Conservation (phyloP, 2,329 filamentous ascomycete genomes). For the Rhinocladiella mackenziei region DNA sequence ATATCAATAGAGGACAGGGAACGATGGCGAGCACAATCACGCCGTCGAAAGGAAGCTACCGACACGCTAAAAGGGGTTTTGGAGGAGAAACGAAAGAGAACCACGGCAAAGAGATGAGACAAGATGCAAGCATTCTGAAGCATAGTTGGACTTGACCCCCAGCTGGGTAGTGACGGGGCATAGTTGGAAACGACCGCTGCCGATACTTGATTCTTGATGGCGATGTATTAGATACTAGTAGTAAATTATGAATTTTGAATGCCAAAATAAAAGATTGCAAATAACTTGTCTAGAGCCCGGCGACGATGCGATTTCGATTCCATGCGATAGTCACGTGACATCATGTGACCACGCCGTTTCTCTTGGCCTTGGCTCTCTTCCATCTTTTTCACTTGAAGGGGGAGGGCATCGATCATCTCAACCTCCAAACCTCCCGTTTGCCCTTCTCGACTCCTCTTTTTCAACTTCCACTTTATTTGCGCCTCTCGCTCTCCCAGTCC, state of each 20-base stretch:
- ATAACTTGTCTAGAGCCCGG: too few species aligned
- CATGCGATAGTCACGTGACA: neutral
- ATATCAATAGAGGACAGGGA: conserved; percentile 27
- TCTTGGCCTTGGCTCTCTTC: too few species aligned
- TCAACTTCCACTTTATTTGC: neutral
- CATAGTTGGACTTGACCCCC: too few species aligned
- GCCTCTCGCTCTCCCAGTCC: neutral
- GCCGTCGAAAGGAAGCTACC: conserved; percentile 27
- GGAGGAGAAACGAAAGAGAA: conserved; percentile 20
- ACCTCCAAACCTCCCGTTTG: too few species aligned
- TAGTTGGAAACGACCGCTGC: neutral
- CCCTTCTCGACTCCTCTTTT: too few species aligned
- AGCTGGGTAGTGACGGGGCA: neutral
- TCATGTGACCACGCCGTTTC: neutral
- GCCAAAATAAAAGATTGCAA: too few species aligned
- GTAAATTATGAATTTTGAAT: too few species aligned
- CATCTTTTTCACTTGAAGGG: too few species aligned
- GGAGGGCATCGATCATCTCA: neutral
- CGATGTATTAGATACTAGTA: neutral
- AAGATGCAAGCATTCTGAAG: too few species aligned
- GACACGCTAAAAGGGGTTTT: conserved; percentile 25
- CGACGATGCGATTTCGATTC: too few species aligned
- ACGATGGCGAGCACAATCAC: conserved; percentile 26
- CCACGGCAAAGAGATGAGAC: conserved; percentile 7
- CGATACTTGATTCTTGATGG: neutral